A percentile compares a stretch with the other conserved stretches of the same genome.
These are phyloP conservation scores for Daldinia eschscholtzii DNA, from an alignment of 2,329 filamentous ascomycete genomes.

Conservation along the genomic window DNA sequence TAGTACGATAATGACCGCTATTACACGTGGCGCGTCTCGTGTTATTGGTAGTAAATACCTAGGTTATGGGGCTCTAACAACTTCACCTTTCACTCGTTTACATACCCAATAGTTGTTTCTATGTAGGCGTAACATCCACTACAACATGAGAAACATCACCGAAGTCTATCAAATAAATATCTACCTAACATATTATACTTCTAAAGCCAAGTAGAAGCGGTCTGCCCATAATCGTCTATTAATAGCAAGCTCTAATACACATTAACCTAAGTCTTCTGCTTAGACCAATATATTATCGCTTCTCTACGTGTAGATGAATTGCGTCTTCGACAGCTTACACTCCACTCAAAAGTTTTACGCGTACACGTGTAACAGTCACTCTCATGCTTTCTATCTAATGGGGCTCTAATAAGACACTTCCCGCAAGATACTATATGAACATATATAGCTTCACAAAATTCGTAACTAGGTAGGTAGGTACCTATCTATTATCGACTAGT, in stretches of 20 bases:
- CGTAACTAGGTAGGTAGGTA: background rate
- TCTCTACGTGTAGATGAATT: background rate
- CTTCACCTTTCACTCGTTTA: no score
- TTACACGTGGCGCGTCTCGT: constrained; percentile 4
- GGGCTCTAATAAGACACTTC: background rate
- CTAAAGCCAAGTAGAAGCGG: background rate
- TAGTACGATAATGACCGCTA: background rate
- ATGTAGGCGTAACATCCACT: background rate
- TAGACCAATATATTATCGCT: background rate
- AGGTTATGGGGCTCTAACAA: background rate
- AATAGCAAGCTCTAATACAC: no score
- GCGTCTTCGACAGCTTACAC: background rate
- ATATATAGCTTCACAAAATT: background rate
- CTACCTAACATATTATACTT: no score
- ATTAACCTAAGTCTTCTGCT: no score
- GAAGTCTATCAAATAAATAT: no score
- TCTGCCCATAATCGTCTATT: background rate
- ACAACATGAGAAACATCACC: background rate
- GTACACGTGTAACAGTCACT: no score
- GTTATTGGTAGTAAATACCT: background rate
- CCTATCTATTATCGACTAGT: background rate
- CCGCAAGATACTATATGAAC: background rate
- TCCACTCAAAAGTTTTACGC: background rate
- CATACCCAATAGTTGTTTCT: background rate
- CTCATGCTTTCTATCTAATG: background rate